phyloP scores from a whole-genome alignment of 78 protist genomes.

The Cavenderia fasciculata region DNA sequence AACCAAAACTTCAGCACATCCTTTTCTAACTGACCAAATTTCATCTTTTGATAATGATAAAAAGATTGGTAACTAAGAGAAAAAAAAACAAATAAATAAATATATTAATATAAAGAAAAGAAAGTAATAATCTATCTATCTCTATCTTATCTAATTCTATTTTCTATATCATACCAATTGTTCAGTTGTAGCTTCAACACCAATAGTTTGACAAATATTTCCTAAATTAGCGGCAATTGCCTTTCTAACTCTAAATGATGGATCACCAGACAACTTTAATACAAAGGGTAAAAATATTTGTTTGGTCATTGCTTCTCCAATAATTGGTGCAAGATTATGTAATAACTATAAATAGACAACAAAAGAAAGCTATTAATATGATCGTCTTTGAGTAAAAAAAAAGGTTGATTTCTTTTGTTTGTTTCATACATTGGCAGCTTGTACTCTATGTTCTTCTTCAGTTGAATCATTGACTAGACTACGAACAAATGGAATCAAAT shows the following conservation, averaged over 20 bases:
- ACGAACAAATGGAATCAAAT: conserved; percentile 51
- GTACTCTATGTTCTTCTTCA: conserved; percentile 76
- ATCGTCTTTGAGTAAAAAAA: too few relatives aligned
- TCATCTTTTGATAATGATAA: conserved; percentile 68
- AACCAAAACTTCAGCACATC: conserved; percentile 73
- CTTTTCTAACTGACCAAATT: conserved; percentile 87
- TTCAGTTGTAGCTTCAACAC: conserved; percentile 63
- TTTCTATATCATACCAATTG: too few relatives aligned
- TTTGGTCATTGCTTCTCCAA: conserved; percentile 42
- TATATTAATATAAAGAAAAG: too few relatives aligned
- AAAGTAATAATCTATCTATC: too few relatives aligned
- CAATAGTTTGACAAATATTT: conserved; percentile 61
- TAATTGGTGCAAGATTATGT: conserved; percentile 64
- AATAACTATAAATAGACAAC: background rate
- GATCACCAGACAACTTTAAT: conserved; percentile 39
- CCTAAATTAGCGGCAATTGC: conserved; percentile 73
- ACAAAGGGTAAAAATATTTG: conserved; percentile 55
- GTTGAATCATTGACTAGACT: conserved; percentile 72
- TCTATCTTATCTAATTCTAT: too few relatives aligned
- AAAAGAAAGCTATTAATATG: background rate
- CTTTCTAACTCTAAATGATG: conserved; percentile 77
- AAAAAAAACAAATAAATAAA: too few relatives aligned
- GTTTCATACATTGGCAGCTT: conserved; percentile 70
- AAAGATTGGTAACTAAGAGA: conserved; percentile 74
- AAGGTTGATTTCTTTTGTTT: too few relatives aligned